A percentile compares a stretch with the other conserved stretches of the same genome.
Evolutionary conservation across 1,284 basidiomycete genomes (phyloP).

Genomic region (Leucoagaricus sp.): DNA sequence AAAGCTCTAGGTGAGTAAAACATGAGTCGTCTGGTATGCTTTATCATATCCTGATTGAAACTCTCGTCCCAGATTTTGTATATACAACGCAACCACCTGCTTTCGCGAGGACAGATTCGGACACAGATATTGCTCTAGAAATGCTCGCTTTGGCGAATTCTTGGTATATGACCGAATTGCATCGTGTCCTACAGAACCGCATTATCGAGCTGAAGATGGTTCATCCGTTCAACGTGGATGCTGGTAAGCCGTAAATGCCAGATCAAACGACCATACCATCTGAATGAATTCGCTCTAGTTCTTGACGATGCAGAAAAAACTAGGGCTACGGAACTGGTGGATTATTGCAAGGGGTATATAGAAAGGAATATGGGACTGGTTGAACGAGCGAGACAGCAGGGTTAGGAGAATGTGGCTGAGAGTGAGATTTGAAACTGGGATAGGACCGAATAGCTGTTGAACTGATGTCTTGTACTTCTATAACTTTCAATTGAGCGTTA

Average conservation of each 20-base stretch:
- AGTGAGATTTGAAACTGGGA: too few species aligned
- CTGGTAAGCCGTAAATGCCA: neutral
- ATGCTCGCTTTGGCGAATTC: constrained; percentile 11
- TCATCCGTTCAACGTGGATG: constrained; percentile 15
- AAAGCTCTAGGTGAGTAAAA: constrained; percentile 27
- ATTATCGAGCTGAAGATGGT: constrained; percentile 13
- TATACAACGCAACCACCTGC: constrained; percentile 18
- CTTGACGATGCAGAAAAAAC: neutral
- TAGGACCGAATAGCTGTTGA: too few species aligned
- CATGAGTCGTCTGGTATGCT: neutral
- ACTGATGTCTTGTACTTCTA: too few species aligned
- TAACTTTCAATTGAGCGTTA: too few species aligned
- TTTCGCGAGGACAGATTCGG: constrained; percentile 8
- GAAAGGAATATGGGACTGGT: neutral
- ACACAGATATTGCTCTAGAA: constrained; percentile 8
- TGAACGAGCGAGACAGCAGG: too few species aligned
- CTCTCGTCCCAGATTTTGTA: constrained; percentile 16
- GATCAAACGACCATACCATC: neutral
- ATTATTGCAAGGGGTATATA: constrained; percentile 10
- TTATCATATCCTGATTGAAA: neutral
- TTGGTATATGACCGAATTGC: constrained; percentile 7
- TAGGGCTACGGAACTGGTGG: neutral
- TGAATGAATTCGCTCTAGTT: constrained; percentile 2
- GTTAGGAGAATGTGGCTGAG: too few species aligned
- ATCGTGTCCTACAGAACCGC: constrained; percentile 7